Evolutionary conservation across 2,329 filamentous ascomycete species (phyloP).

Genomic region (Pseudopithomyces chartarum): DNA sequence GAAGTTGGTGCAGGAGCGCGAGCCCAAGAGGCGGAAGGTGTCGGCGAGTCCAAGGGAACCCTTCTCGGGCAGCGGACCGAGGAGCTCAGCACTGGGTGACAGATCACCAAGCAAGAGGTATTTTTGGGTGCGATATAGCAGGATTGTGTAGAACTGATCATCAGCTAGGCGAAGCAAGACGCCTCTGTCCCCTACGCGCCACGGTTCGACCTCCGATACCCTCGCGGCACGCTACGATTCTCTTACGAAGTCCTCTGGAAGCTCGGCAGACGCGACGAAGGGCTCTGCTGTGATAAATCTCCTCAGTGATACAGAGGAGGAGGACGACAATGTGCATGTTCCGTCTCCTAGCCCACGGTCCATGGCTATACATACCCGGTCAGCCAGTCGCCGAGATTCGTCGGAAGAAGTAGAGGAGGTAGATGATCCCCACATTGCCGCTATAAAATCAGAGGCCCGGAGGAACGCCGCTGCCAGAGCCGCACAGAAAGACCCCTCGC

Average conservation of each 20-base stretch:
- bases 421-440: slow-evolving; percentile 34
- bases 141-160: slow-evolving; percentile 6
- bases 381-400: slow-evolving; percentile 8
- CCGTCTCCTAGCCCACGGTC: slow-evolving; percentile 12
- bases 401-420: slow-evolving; percentile 37
- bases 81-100: slow-evolving; percentile 12
- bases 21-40: slow-evolving; percentile 31
- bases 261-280: slow-evolving; percentile 9
- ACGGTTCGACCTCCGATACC: slow-evolving; percentile 20
- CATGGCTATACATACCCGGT: slow-evolving; percentile 9
- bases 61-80: slow-evolving; percentile 12
- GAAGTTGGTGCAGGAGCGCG: slow-evolving; percentile 30
- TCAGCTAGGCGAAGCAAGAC: slow-evolving; percentile 28
- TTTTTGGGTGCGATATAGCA: background rate
- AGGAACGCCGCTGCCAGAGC: slow-evolving; percentile 28
- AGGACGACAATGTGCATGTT: slow-evolving; percentile 16
- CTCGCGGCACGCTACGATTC: slow-evolving; percentile 37
- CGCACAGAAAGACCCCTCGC: slow-evolving; percentile 2
- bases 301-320: slow-evolving; percentile 25
- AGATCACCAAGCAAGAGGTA: slow-evolving; percentile 24
- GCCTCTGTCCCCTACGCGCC: slow-evolving; percentile 26
- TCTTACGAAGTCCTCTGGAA: slow-evolving; percentile 24
- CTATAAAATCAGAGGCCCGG: slow-evolving; percentile 31
- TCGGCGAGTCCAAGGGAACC: slow-evolving; percentile 22
- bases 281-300: slow-evolving; percentile 30